These are phyloP conservation scores for Diacronema lutheri DNA, from an alignment of 78 protist genomes.

Conservation along the genomic window DNA sequence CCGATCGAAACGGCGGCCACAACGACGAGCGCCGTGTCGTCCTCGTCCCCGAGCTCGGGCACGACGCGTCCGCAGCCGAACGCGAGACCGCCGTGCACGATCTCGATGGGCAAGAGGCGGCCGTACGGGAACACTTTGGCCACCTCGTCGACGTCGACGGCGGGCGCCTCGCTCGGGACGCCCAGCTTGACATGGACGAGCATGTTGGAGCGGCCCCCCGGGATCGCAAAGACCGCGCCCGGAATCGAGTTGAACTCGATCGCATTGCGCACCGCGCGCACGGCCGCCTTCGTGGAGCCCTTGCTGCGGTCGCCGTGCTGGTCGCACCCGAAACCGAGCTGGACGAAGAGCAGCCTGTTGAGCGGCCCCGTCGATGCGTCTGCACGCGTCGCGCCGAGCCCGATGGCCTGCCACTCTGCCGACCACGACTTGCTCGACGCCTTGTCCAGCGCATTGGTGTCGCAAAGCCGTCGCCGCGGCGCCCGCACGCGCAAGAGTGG, in stretches of 20 bases:
- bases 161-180: background rate
- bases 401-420: no score
- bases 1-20: slow-evolving; percentile 1
- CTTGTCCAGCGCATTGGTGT: no score
- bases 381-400: no score
- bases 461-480: no score
- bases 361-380: no score
- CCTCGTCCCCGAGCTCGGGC: background rate
- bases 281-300: background rate
- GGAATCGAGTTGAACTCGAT: slow-evolving; percentile 27
- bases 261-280: slow-evolving; percentile 4
- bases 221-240: background rate
- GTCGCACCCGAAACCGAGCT: background rate
- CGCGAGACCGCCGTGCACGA: background rate
- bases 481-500: no score
- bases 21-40: background rate
- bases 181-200: background rate
- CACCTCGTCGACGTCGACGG: background rate
- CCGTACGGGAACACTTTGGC: background rate
- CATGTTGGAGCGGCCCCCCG: background rate
- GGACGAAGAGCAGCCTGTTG: background rate
- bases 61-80: background rate
- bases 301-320: background rate
- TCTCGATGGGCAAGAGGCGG: background rate
- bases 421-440: no score